Base-by-base conservation (phyloP, 192 early-diverging fungal species). In the Coemansia sp. region DNA sequence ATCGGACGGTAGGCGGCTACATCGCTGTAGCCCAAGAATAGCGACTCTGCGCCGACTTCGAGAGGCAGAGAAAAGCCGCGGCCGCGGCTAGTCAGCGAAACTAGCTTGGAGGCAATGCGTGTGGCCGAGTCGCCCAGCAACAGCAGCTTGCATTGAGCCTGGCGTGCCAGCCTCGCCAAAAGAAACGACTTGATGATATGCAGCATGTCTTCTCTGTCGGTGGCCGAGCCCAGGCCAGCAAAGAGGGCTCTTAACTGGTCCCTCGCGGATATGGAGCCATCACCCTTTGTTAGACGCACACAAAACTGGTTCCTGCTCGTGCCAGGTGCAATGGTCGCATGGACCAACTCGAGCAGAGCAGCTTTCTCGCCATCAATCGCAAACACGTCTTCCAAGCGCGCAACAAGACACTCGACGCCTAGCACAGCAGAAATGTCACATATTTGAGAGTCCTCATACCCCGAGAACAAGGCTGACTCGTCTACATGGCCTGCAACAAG, bases 21-120 rank as follows among this genome's bases (percentile, higher is more conserved):
- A 67, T 68, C 82, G 27, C 6, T 50, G 12, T 24, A 27, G 44
- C 80, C 62, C 46, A 86, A 74, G 76, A 83, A 91, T 7, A 54
- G 33, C 8, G 77, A 73, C 43, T 87, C 84, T 8, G 83, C 60
- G 0, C 86, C 83, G 6, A 90, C 85, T 40, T 94, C 92, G 10
- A 90, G 62, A 5, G 93, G 89, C 22, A 95, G 64, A 24, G 85
- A 87, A 58, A 87, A 90, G n/a, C 95, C 95, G 32, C 91, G 88
- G 10, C 95, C 95, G 54, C 89, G 87, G 37, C 90, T 87, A 26
- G 90, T 93, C 36, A 86, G 58, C 7, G 91, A 71, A 36, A 98
- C 85, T 21, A 88, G 84, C 53, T 85, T 85, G 36, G 89, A 85
- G 0, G 93, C 92, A 24, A 93, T 74, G 26, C 90, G 83, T 3